Evolutionary conservation across 371 early-diverging fungal genomes (phyloP), one percentile per base, ranked within the genome.

Genomic region (Mortierella sp.): DNA sequence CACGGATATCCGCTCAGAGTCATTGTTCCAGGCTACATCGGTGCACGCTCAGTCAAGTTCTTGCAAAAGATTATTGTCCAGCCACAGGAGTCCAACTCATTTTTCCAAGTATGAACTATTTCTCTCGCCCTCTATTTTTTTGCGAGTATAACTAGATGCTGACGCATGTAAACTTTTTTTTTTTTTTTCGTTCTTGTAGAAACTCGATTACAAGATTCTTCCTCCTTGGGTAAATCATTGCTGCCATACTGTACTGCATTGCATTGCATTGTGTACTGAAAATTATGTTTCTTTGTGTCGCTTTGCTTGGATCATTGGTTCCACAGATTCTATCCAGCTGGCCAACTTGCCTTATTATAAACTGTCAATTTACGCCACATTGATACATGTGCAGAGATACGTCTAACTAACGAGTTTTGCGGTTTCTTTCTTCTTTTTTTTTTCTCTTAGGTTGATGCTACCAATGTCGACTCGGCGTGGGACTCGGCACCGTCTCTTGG

Each of bases 1-100:
- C 94, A 93, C 65, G 97, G 97, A 1, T 91, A 84, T 64, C 97
- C 97, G 2, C 83, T 95, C 13, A 89, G 97, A 54, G 93, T 93
- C 2, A 91, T 96, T 23, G 94, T 96, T 2, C 96, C 96, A 42
- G 97, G 95, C 2, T 91, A 93, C 72, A 95, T 96, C 59, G 97
- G 96, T 7, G 97, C 94, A 0, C 89, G 97, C 22, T 90, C 89
- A 62, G 96, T 96, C 71, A 96, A 96, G 67, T 96, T 91, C 87
- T 81, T 95, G 17, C 87, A 87, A 63, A 83, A 85, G 29, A 88
- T 96, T 45, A 29, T 69, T 8, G 58, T 77, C 26, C 77, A 85
- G 85, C 15, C 84, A 90, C 32, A 89, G 26, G 97, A 96, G 72
- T 90, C 91, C 2, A 67, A 47, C n/a, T 86, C 90, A 28, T 94